A percentile compares a stretch with the other conserved stretches of the same genome.
These are phyloP conservation scores for Clavispora phyllophila DNA, from an alignment of 805 yeast genomes.

Conservation along the genomic window DNA sequence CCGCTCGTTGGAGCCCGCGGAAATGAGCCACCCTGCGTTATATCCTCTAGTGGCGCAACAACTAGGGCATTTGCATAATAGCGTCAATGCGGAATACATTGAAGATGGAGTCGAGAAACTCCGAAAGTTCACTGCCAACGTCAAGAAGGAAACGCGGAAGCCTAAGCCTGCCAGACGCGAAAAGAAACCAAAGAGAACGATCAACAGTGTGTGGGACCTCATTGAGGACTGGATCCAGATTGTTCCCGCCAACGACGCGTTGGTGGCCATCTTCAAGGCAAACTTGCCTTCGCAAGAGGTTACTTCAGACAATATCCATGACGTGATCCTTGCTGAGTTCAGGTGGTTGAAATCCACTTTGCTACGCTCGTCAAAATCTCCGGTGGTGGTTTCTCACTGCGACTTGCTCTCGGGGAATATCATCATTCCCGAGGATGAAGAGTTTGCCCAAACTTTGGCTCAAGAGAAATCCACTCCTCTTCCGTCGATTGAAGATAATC, in stretches of 20 bases:
- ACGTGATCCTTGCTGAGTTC: slow-evolving; percentile 46
- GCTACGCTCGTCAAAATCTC: slow-evolving; percentile 35
- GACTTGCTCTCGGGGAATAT: slow-evolving; percentile 73
- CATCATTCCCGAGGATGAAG: slow-evolving; percentile 41
- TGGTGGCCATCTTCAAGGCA: slow-evolving; percentile 30
- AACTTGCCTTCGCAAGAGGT: slow-evolving; percentile 23
- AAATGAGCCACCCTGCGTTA: slow-evolving; percentile 42
- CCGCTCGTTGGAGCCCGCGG: slow-evolving; percentile 50
- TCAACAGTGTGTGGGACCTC: slow-evolving; percentile 54
- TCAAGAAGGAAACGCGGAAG: slow-evolving; percentile 11
- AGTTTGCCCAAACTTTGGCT: neutral
- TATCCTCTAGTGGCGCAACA: slow-evolving; percentile 59
- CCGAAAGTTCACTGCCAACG: slow-evolving; percentile 22
- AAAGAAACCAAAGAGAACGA: slow-evolving; percentile 23
- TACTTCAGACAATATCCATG: slow-evolving; percentile 24
- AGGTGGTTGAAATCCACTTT: slow-evolving; percentile 47
- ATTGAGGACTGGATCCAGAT: slow-evolving; percentile 58
- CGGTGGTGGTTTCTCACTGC: slow-evolving; percentile 61
- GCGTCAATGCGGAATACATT: slow-evolving; percentile 41
- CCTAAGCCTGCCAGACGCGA: slow-evolving; percentile 9
- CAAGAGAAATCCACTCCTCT: slow-evolving; percentile 1
- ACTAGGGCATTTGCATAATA: slow-evolving; percentile 67
- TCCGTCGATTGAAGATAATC: slow-evolving; percentile 24
- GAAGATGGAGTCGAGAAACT: slow-evolving; percentile 42
- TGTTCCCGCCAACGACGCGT: slow-evolving; percentile 47